Percentiles rank a stretch among this genome's conserved stretches.
phyloP scores from a whole-genome alignment of 257 asterid genomes.

The Solanum virginianum region DNA sequence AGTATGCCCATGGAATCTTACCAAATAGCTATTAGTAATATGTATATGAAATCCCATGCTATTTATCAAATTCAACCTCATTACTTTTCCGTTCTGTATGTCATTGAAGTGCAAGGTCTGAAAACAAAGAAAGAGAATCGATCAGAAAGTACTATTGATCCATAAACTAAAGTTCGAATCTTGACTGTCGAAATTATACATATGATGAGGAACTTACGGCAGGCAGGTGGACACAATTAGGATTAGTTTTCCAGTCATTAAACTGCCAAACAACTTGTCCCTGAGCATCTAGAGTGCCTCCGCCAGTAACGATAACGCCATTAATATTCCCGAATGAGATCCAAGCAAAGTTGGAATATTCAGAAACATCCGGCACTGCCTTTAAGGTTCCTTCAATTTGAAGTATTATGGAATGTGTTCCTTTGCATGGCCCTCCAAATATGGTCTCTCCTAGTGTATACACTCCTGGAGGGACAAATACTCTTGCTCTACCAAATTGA shows the following conservation, averaged over 20 bases:
- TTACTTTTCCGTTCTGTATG: slow-evolving; percentile 28
- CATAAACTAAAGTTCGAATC: too few species aligned
- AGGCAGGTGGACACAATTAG: slow-evolving; percentile 31
- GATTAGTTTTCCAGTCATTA: slow-evolving; percentile 39
- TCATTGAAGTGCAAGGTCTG: slow-evolving; percentile 37
- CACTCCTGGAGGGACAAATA: slow-evolving; percentile 38
- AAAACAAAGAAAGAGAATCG: background rate
- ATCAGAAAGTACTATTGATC: background rate
- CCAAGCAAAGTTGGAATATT: slow-evolving; percentile 39
- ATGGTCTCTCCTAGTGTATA: slow-evolving; percentile 21
- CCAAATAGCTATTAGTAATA: slow-evolving; percentile 22
- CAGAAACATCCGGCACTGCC: slow-evolving; percentile 37
- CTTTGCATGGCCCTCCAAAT: slow-evolving; percentile 55
- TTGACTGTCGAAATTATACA: too few species aligned
- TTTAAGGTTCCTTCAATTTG: slow-evolving; percentile 31
- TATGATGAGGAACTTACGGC: slow-evolving; percentile 20
- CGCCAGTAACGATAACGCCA: slow-evolving; percentile 37
- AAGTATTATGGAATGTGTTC: slow-evolving; percentile 18
- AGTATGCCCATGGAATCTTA: slow-evolving; percentile 18
- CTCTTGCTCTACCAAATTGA: slow-evolving; percentile 19
- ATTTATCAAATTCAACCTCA: slow-evolving; percentile 26
- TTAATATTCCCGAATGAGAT: slow-evolving; percentile 20
- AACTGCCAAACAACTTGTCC: slow-evolving; percentile 41
- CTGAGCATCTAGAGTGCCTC: slow-evolving; percentile 47
- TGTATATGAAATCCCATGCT: slow-evolving; percentile 76